Evolutionary conservation across 495 filamentous ascomycete genomes (phyloP), one percentile per base, ranked within the genome.

Genomic region (Rusavskia elegans): DNA sequence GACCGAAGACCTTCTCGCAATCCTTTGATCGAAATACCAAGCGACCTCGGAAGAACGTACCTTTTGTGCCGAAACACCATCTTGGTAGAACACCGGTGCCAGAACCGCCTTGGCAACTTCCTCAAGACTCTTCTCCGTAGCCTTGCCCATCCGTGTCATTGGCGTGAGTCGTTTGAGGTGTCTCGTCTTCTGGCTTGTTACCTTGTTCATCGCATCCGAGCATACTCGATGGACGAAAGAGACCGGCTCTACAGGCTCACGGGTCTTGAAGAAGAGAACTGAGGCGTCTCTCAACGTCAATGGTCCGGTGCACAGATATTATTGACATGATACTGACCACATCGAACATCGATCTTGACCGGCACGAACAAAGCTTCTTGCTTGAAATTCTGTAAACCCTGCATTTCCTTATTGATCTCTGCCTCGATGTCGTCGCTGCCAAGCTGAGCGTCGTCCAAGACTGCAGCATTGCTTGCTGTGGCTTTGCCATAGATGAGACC

Each of bases 121-220:
- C 25, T 80, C 77, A 5, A 97, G 48, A 8, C 87, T 87, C 42
- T 81, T 74, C 57, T 83, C 79, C 14, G 83, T 83, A 17, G 89
- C 88, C 65, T 87, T 94, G 2, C 77, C 84, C 45, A 84, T 84
- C 17, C 74, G 64, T 4, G 72, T 79, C 53, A 95, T 74, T 2
- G 92, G 92, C 17, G 87, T 93, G 58, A 99, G 69, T 53, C 93
- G 75, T 64, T 92, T 89, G 27, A 89, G 74, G 60, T 78, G 95
- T 51, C 87, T 79, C 55, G 76, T 79, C 54, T 72, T 76, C 62
- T 85, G 78, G 55, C 64, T 72, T n/a, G 62, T 66, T 42, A 71
- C 67, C 32, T 70, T 63, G 23, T 58, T 61, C 48, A 70, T 68
- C 55, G 79, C 77, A 49, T 93, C 84, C 50, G 66, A 59, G 64